phyloP scores from a whole-genome alignment of 306 rosid species.

The Oxytropis ochrocephala region DNA sequence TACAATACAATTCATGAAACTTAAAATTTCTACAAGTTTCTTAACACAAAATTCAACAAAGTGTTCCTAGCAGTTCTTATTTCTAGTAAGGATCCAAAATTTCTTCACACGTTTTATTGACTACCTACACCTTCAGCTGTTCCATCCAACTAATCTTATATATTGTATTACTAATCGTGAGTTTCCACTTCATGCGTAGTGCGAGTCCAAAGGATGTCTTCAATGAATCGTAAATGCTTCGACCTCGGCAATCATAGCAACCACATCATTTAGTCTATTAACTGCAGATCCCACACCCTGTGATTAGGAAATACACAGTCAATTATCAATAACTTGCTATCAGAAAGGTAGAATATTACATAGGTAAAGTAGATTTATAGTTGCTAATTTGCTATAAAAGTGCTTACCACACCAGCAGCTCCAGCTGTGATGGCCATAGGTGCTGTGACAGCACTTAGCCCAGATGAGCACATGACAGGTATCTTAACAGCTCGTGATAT shows the following conservation, averaged over 20 bases:
- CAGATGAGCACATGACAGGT: conserved; percentile 87
- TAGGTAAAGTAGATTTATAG: not conserved
- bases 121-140: no score
- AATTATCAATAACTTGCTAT: not conserved
- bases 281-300: conserved; percentile 94
- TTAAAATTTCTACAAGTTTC: no score
- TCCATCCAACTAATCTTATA: no score
- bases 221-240: conserved; percentile 68
- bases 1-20: no score
- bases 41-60: no score
- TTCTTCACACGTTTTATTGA: no score
- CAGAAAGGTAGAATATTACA: not conserved
- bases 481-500: conserved; percentile 81
- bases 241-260: conserved; percentile 93
- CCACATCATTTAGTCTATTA: conserved; percentile 73
- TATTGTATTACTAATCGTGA: conserved; percentile 29
- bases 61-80: no score
- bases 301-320: conserved; percentile 6
- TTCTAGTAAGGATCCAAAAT: no score
- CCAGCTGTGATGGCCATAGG: conserved; percentile 97
- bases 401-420: conserved; percentile 86
- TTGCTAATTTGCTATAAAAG: not conserved
- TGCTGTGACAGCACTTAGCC: conserved; percentile 76
- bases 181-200: conserved; percentile 28
- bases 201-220: conserved; percentile 20